Percentiles rank a stretch among this genome's conserved stretches.
These are phyloP conservation scores for Coleophoma eucalyptorum DNA, from an alignment of 2,329 filamentous ascomycete genomes.

Conservation along the genomic window DNA sequence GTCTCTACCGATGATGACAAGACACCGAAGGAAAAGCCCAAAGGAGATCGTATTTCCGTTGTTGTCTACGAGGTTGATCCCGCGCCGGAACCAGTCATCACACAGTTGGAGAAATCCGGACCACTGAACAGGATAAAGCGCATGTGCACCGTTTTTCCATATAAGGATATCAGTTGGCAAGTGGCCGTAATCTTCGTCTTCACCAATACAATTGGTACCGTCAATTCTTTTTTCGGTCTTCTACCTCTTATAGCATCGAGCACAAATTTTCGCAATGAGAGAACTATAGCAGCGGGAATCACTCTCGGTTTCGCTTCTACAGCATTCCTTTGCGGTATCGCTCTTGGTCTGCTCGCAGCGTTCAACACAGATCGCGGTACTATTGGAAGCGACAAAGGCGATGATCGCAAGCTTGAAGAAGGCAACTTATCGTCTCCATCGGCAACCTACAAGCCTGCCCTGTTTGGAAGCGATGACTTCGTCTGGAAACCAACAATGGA, in stretches of 20 bases:
- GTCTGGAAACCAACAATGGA: conserved; percentile 1
- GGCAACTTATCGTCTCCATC: not conserved
- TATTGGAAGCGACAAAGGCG: not conserved
- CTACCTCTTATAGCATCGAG: not conserved
- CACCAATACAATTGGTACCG: not conserved
- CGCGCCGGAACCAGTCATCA: not conserved
- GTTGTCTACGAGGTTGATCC: not conserved
- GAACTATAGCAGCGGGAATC: not conserved
- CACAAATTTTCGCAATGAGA: not conserved
- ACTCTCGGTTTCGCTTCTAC: not conserved
- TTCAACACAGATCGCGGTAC: conserved; percentile 3
- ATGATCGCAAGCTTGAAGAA: not conserved
- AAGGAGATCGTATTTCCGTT: conserved; percentile 1
- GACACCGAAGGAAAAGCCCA: not conserved
- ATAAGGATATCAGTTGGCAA: conserved; percentile 1
- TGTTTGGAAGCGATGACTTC: not conserved
- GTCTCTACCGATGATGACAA: not conserved
- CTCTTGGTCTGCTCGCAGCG: not conserved
- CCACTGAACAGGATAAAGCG: not conserved
- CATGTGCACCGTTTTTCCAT: conserved; percentile 1
- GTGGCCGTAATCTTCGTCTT: conserved; percentile 2
- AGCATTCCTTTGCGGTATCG: not conserved
- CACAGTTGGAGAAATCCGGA: not conserved
- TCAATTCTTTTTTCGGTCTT: conserved; percentile 1
- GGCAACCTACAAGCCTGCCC: conserved; percentile 1